A percentile compares a stretch with the other conserved stretches of the same genome.
phyloP scores from a whole-genome alignment of 371 early-diverging fungal genomes.

The Lichtheimia ornata region DNA sequence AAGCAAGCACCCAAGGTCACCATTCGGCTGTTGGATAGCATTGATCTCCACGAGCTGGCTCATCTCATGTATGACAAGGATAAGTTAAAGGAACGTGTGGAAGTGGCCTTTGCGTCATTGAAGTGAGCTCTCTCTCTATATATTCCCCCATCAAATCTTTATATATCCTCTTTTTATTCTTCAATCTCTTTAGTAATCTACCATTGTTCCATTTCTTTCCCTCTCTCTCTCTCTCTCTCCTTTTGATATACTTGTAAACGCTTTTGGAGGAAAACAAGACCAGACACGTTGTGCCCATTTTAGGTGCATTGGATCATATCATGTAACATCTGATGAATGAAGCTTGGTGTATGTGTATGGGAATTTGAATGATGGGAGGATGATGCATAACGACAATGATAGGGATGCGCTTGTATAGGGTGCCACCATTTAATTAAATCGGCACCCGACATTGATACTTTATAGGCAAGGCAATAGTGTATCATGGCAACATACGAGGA shows the following conservation, averaged over 20 bases:
- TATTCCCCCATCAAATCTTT: slow-evolving; percentile 6
- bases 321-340: no score
- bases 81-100: slow-evolving; percentile 31
- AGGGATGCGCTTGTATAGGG: no score
- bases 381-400: no score
- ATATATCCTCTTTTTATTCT: slow-evolving; percentile 8
- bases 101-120: slow-evolving; percentile 27
- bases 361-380: no score
- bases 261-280: background rate
- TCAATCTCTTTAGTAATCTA: slow-evolving; percentile 5
- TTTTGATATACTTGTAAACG: background rate
- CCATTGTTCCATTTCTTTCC: background rate
- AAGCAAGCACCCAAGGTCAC: slow-evolving; percentile 39
- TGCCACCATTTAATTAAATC: no score
- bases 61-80: slow-evolving; percentile 40
- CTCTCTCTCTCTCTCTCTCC: background rate
- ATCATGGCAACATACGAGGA: no score
- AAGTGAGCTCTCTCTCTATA: slow-evolving; percentile 10
- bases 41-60: slow-evolving; percentile 29
- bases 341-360: no score
- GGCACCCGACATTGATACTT: no score
- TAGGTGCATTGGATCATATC: no score
- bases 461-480: no score
- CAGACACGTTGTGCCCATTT: background rate
- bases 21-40: slow-evolving; percentile 34